Percentiles rank a stretch among this genome's conserved stretches.
These are phyloP conservation scores for Talaromyces verruculosus DNA, from an alignment of 2,329 filamentous ascomycete species.

Conservation along the genomic window DNA sequence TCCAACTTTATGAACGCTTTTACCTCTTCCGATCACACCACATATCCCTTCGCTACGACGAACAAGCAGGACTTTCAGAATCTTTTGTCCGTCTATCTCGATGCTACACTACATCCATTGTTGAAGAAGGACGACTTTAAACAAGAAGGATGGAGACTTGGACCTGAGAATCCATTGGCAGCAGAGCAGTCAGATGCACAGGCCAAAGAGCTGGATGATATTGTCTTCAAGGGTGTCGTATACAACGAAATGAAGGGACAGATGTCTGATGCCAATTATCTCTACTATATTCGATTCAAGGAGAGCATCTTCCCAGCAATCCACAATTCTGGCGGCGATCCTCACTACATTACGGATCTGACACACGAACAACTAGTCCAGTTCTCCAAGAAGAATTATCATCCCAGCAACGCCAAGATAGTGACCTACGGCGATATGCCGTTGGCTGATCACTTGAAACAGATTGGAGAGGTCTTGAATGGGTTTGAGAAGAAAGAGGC, in stretches of 20 bases:
- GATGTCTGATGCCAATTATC: conserved; percentile 94
- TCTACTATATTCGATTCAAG: conserved; percentile 94
- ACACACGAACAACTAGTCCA: conserved; percentile 85
- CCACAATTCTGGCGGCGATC: conserved; percentile 95
- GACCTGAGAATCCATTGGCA: conserved; percentile 79
- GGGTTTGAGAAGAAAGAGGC: conserved; percentile 69
- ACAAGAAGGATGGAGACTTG: conserved; percentile 95
- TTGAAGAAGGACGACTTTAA: conserved; percentile 89
- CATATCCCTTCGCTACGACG: conserved; percentile 96
- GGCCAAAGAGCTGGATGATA: conserved; percentile 60
- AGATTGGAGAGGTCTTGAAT: conserved; percentile 72
- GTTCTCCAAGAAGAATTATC: conserved; percentile 91
- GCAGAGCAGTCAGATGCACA: conserved; percentile 47
- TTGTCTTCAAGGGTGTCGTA: conserved; percentile 93
- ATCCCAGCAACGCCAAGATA: conserved; percentile 94
- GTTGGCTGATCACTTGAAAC: conserved; percentile 73
- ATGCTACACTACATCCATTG: conserved; percentile 86
- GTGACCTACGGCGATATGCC: conserved; percentile 96
- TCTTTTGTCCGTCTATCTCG: conserved; percentile 92
- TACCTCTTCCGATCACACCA: conserved; percentile 93
- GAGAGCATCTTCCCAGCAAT: conserved; percentile 92
- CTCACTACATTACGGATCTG: conserved; percentile 91
- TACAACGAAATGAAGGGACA: conserved; percentile 99
- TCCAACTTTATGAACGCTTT: conserved; percentile 99
- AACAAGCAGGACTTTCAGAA: conserved; percentile 95